Evolutionary conservation across 1,284 basidiomycete species (phyloP).

Genomic region (Ganoderma resinaceum): DNA sequence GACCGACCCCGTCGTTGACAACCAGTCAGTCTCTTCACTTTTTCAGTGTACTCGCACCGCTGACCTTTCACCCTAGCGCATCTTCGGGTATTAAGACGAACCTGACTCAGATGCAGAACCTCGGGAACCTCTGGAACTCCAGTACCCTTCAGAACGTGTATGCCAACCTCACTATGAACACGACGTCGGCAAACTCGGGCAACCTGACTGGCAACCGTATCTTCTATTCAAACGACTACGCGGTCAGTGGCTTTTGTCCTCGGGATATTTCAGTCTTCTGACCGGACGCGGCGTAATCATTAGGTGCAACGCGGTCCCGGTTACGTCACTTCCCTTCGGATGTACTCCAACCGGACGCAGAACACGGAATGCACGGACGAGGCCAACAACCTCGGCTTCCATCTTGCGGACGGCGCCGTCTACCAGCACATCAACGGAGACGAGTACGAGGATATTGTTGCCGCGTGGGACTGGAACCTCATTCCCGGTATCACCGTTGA

Average conservation of each 20-base stretch:
- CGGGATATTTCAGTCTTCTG: not conserved
- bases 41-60: too few species aligned
- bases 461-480: slow-evolving; percentile 75
- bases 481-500: slow-evolving; percentile 74
- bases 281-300: not conserved
- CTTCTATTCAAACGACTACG: slow-evolving; percentile 74
- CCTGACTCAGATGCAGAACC: slow-evolving; percentile 55
- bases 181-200: slow-evolving; percentile 61
- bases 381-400: slow-evolving; percentile 74
- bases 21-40: slow-evolving; percentile 51
- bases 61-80: slow-evolving; percentile 45
- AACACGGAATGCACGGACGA: slow-evolving; percentile 73
- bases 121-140: slow-evolving; percentile 62
- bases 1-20: slow-evolving; percentile 64
- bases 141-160: slow-evolving; percentile 51
- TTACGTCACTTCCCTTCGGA: slow-evolving; percentile 70
- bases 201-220: slow-evolving; percentile 66
- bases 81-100: slow-evolving; percentile 65
- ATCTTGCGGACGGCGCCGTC: slow-evolving; percentile 67
- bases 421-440: slow-evolving; percentile 69
- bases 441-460: slow-evolving; percentile 75
- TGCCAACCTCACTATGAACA: slow-evolving; percentile 46
- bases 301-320: slow-evolving; percentile 66
- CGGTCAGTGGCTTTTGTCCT: slow-evolving; percentile 47
- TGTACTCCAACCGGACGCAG: slow-evolving; percentile 66